Evolutionary conservation across 352 stramenopile genomes (phyloP).

Genomic region (Phytophthora rubi): DNA sequence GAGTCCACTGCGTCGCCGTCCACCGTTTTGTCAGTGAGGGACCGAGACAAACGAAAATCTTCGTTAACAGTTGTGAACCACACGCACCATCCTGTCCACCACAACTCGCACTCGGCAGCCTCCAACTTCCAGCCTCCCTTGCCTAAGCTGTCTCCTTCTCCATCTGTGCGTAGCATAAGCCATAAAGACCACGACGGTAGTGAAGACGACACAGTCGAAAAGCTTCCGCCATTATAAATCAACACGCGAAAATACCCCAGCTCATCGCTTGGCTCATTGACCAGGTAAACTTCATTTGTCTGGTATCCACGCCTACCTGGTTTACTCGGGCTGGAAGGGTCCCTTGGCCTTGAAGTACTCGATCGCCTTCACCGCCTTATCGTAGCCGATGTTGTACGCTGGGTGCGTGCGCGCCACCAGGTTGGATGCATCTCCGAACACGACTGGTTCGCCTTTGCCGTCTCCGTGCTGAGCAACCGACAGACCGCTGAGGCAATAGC

Average conservation of each 20-base stretch:
- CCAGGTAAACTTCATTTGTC: slow-evolving; percentile 7
- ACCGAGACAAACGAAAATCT: slow-evolving; percentile 47
- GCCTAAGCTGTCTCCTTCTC: slow-evolving; percentile 50
- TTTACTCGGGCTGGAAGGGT: slow-evolving; percentile 50
- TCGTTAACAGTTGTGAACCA: slow-evolving; percentile 19
- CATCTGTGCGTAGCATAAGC: slow-evolving; percentile 39
- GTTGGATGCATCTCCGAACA: slow-evolving; percentile 72
- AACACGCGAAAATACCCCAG: slow-evolving; percentile 21
- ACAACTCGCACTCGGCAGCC: slow-evolving; percentile 25
- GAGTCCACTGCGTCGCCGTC: slow-evolving; percentile 31
- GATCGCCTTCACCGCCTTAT: slow-evolving; percentile 79
- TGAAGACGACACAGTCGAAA: slow-evolving; percentile 41
- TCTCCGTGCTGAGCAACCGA: slow-evolving; percentile 93
- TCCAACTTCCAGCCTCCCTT: slow-evolving; percentile 44
- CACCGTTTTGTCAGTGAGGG: slow-evolving; percentile 17
- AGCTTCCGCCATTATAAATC: slow-evolving; percentile 53
- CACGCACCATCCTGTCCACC: slow-evolving; percentile 24
- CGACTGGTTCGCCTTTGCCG: slow-evolving; percentile 41
- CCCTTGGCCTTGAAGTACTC: slow-evolving; percentile 73
- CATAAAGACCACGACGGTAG: slow-evolving; percentile 34
- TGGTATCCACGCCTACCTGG: slow-evolving; percentile 3
- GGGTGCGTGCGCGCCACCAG: slow-evolving; percentile 88
- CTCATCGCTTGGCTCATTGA: slow-evolving; percentile 9
- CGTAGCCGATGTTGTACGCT: slow-evolving; percentile 92
- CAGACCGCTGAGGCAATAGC: slow-evolving; percentile 98